Base-by-base conservation (phyloP, 208 protist species). In the Acanthamoeba pearcei region DNA sequence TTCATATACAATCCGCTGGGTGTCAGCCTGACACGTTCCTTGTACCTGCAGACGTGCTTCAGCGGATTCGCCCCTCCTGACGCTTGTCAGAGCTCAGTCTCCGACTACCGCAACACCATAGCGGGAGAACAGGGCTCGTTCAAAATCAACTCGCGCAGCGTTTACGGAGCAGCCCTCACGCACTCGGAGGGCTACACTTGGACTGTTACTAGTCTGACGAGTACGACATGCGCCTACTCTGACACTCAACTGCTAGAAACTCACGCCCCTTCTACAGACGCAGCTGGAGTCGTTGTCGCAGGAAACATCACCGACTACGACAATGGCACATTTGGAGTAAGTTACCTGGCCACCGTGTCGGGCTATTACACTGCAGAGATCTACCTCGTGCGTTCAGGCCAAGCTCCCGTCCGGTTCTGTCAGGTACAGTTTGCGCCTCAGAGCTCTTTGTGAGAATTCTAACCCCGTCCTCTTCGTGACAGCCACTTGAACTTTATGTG, bases 31-130 rank as follows among this genome's bases (percentile, higher is more conserved):
- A 15, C 22, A n/a, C 38, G 24, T 35, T 85, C n/a, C 15, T 42
- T 38, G 22, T 83, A 13, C 49, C 15, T 60, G 27, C 80, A 88
- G 80, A 66, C 80, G n/a, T 93, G 88, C 55, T 93, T 93, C 42
- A 82, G 24, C n/a, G 64, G 35, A 57, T 60, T 80, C 32, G 35
- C 27, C 8, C 88, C 57, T 32, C 64, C 88, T 10, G 88, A 93
- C 64, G 46, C 88, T 12, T 93, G 88, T 64, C 88, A 93, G 42
- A 93, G 88, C 66, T 80, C 32, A 0, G 88, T 32, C 24, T 76
- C n/a, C 60, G 66, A 38, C 3, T 55, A 53, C 32, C 4, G 32
- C 17, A 27, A 32, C 35, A 42, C 46, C 17, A 55, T 62, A 6
- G 88, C 70, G 19, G 88, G 88, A 12, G 88, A 72, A 8, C 29